Base-by-base conservation (phyloP, 139 green algal genomes). In the Tetradesmus lagerheimii region DNA sequence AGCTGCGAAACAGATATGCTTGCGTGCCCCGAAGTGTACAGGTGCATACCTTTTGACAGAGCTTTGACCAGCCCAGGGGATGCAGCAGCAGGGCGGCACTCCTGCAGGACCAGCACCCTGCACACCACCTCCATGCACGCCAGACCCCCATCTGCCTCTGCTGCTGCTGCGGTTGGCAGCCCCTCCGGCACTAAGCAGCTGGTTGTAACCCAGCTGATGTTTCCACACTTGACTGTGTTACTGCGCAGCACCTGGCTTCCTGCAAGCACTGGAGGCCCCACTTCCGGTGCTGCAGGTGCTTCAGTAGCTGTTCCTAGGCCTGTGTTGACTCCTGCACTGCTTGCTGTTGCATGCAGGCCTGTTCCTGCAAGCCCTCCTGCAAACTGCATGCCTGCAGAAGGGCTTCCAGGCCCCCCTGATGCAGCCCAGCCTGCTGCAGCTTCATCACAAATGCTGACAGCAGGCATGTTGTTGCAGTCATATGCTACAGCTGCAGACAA, bases 121-220 rank as follows among this genome's bases (percentile, higher is more conserved):
- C 82, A 87, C 82, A 87, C 35, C 23, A 87, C 57, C 35, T 87
- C 82, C 35, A 87, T 47, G 29, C 38, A 31, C 11, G 82, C 82
- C 20, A 79, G 66, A 20, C 82, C 82, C 25, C 82, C 82, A 37
- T 35, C 82, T n/a, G 34, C 82, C 11, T 35, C 57, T 79, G 82
- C 53, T 57, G 53, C 82, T 31, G 82, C 53, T 29, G 82, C 82
- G 34, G 82, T 87, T 20, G 53, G 82, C 57, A 87, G 35, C 3
- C 82, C 82, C 2, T 77, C 82, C 4, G 82, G 57, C 34, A 87
- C 82, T 16, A 87, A 37, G 57, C 82, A 87, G 20, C 38, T 38
- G 43, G 82, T 87, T 1, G 71, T 57, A 25, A 78, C 57, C 82
- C 82, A 87, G 27, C 64, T 38, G 12, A 25, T 41, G n/a, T 5